Base-by-base conservation (phyloP, 192 early-diverging fungal species). In the Entomortierella chlamydospora region DNA sequence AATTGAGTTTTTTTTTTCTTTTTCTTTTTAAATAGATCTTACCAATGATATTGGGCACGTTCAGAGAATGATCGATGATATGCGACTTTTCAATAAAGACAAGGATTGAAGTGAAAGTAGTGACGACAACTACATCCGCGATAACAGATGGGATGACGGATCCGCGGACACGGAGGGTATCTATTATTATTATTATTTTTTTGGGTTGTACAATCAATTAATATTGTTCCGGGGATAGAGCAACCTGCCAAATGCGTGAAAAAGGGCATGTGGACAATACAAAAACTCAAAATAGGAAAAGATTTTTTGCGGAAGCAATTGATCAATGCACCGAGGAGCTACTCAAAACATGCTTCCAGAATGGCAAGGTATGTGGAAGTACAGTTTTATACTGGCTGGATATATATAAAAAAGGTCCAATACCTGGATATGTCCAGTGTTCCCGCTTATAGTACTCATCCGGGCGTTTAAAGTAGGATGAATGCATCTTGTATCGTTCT, bases 361-460 rank as follows among this genome's bases (percentile, higher is more conserved):
- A n/a, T n/a, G n/a, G n/a, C n/a, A n/a, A n/a, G n/a, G n/a, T n/a
- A n/a, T n/a, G n/a, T n/a, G n/a, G n/a, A n/a, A n/a, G n/a, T n/a
- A n/a, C n/a, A n/a, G n/a, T n/a, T n/a, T n/a, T n/a, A n/a, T n/a
- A n/a, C n/a, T n/a, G n/a, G n/a, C n/a, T n/a, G n/a, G n/a, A n/a
- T n/a, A n/a, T n/a, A n/a, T n/a, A n/a, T n/a, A n/a, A n/a, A n/a
- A 26, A 34, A 45, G 26, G 9, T 5, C 20, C 1, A 8, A 20
- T 79, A 79, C 76, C 76, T 65, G 76, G 76, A 52, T 79, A 79
- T 22, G 76, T 70, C 76, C 76, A 79, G 3, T 42, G 54, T 4
- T 41, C 60, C 57, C 62, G 58, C 1, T 57, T 53, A 63, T 79
- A 79, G 57, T 70, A 79, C 57, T 79, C 76, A 9, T 45, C 56